phyloP scores from a whole-genome alignment of 2,329 filamentous ascomycete species.

The Penicillium aurantiogriseum region DNA sequence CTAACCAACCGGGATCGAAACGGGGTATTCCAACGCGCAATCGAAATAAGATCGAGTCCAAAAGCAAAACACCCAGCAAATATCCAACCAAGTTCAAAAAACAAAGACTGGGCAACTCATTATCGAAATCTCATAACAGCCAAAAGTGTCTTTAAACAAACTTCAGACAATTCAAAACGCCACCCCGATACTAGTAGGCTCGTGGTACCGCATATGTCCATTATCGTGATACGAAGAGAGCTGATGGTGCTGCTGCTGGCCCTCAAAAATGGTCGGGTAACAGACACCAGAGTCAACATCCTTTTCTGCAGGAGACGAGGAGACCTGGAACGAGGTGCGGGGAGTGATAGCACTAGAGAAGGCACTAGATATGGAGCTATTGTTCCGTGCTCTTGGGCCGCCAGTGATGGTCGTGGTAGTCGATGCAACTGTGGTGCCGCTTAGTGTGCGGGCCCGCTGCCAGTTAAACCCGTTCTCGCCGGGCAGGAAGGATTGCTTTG shows the following conservation, averaged over 20 bases:
- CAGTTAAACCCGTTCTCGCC: slow-evolving; percentile 22
- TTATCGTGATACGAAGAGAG: slow-evolving; percentile 5
- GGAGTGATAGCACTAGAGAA: slow-evolving; percentile 18
- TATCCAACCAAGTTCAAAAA: not conserved
- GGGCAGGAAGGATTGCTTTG: slow-evolving; percentile 15
- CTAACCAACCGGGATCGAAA: not conserved
- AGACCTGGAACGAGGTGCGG: slow-evolving; percentile 14
- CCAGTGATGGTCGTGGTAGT: slow-evolving; percentile 27
- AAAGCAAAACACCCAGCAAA: not conserved
- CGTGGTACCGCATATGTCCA: slow-evolving; percentile 20
- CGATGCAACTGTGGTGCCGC: slow-evolving; percentile 37
- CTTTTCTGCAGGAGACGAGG: slow-evolving; percentile 20
- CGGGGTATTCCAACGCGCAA: slow-evolving; percentile 4
- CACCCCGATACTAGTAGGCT: slow-evolving; percentile 30
- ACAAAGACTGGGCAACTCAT: not conserved
- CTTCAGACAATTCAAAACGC: slow-evolving; percentile 28
- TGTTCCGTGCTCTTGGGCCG: slow-evolving; percentile 16
- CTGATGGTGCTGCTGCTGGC: slow-evolving; percentile 19
- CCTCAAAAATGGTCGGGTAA: slow-evolving; percentile 30
- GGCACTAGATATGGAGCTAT: slow-evolving; percentile 32
- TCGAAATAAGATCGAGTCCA: not conserved
- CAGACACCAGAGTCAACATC: slow-evolving; percentile 18
- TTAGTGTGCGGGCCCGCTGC: slow-evolving; percentile 35
- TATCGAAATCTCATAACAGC: not conserved
- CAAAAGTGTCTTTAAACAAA: not conserved